Evolutionary conservation across 331 rosid genomes (phyloP).

Genomic region (Saraca asoca): DNA sequence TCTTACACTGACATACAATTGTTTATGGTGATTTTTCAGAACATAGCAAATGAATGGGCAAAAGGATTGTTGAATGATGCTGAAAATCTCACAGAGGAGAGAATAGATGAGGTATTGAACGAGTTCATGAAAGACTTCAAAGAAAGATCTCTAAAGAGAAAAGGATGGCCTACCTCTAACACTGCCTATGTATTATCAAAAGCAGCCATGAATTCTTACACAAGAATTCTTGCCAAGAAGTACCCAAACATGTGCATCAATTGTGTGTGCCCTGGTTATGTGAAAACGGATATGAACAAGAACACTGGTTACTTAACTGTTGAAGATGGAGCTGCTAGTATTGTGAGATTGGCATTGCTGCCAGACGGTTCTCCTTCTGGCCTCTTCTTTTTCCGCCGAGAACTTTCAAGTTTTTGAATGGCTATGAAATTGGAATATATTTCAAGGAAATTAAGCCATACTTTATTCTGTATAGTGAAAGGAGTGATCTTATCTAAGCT

Average conservation of each 20-base stretch:
- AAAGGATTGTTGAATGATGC: constrained; percentile 45
- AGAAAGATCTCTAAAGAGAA: constrained; percentile 45
- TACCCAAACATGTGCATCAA: constrained; percentile 43
- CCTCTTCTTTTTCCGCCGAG: constrained; percentile 41
- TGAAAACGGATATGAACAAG: constrained; percentile 52
- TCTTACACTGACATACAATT: no score
- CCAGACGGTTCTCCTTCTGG: constrained; percentile 51
- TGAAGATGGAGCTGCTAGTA: constrained; percentile 26
- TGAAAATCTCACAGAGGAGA: constrained; percentile 51
- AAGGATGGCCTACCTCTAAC: constrained; percentile 54
- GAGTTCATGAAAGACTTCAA: constrained; percentile 56
- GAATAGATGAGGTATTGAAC: constrained; percentile 46
- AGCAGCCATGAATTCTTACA: constrained; percentile 68
- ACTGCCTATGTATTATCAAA: constrained; percentile 62
- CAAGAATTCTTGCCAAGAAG: constrained; percentile 61
- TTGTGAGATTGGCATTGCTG: constrained; percentile 51
- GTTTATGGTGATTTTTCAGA: constrained; percentile 36
- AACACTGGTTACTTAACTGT: constrained; percentile 44
- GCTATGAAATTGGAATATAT: not conserved
- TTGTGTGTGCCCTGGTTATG: constrained; percentile 61
- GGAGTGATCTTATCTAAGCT: no score
- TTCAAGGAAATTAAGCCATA: no score
- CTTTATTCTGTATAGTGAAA: no score
- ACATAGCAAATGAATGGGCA: constrained; percentile 57
- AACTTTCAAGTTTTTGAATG: constrained; percentile 48